phyloP scores from a whole-genome alignment of 2,329 filamentous ascomycete genomes.

The Uncinocarpus reesii region DNA sequence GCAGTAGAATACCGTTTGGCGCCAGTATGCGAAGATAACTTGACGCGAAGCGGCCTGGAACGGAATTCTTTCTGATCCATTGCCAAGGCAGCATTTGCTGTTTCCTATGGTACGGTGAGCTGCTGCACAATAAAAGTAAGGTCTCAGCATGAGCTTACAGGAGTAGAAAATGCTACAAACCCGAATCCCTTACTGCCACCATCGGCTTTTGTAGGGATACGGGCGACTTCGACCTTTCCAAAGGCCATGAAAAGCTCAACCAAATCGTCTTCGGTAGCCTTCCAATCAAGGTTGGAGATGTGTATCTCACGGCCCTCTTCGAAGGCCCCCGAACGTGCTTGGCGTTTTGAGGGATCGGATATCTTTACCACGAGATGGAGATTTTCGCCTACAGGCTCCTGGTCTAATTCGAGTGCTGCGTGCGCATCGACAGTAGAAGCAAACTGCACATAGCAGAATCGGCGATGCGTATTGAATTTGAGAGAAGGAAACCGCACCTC shows the following conservation, averaged over 20 bases:
- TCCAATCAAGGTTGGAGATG: slow-evolving; percentile 57
- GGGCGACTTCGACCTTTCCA: slow-evolving; percentile 62
- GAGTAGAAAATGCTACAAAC: slow-evolving; percentile 66
- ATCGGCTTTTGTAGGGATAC: slow-evolving; percentile 56
- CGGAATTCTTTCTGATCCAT: slow-evolving; percentile 63
- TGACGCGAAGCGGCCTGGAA: slow-evolving; percentile 57
- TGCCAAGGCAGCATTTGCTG: slow-evolving; percentile 53
- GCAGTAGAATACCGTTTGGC: slow-evolving; percentile 37
- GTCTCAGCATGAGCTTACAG: slow-evolving; percentile 31
- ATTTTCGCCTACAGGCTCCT: slow-evolving; percentile 55
- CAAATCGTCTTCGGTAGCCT: slow-evolving; percentile 57
- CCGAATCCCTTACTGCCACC: slow-evolving; percentile 66
- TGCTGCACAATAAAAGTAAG: not conserved
- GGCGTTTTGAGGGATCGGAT: slow-evolving; percentile 70
- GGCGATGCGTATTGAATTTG: slow-evolving; percentile 74
- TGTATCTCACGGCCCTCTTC: slow-evolving; percentile 84
- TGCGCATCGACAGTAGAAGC: slow-evolving; percentile 56
- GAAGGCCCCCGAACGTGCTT: slow-evolving; percentile 65
- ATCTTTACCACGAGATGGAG: slow-evolving; percentile 67
- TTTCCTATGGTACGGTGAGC: slow-evolving; percentile 39
- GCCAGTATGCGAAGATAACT: slow-evolving; percentile 39
- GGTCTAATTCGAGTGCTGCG: slow-evolving; percentile 62
- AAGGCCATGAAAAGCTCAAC: slow-evolving; percentile 62
- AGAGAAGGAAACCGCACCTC: slow-evolving; percentile 84
- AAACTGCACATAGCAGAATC: slow-evolving; percentile 96